Percentiles rank a stretch among this genome's conserved stretches.
Evolutionary conservation across 2,329 filamentous ascomycete species (phyloP).

Genomic region (Colletotrichum endophyticum): DNA sequence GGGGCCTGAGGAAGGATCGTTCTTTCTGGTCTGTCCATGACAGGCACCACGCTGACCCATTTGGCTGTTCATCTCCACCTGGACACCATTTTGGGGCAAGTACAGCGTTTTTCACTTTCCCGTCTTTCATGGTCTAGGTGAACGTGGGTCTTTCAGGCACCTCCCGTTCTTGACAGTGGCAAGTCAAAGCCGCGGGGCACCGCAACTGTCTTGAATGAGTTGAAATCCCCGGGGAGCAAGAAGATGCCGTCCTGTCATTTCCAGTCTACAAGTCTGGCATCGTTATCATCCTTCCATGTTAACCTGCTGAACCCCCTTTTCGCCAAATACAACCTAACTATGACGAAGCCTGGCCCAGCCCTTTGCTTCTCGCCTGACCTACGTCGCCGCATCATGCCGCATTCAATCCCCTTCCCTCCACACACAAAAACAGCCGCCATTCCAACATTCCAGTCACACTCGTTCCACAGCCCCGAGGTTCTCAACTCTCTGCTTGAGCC

Average conservation of each 20-base stretch:
- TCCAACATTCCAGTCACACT: neutral
- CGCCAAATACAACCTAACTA: neutral
- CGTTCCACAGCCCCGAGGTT: neutral
- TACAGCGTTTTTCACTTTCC: neutral
- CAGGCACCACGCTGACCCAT: neutral
- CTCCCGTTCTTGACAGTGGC: neutral
- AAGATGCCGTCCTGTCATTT: neutral
- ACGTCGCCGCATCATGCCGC: neutral
- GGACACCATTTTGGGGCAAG: neutral
- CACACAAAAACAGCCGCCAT: neutral
- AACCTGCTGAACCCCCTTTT: neutral
- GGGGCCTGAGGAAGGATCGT: too few relatives aligned
- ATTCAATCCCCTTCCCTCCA: neutral
- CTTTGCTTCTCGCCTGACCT: neutral
- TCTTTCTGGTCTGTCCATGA: too few relatives aligned
- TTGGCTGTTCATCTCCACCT: neutral
- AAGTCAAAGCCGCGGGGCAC: neutral
- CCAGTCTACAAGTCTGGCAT: neutral
- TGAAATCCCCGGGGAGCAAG: neutral
- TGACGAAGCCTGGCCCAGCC: neutral
- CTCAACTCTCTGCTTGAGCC: neutral
- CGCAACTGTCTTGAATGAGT: neutral
- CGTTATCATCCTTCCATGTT: neutral
- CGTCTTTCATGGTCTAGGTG: neutral
- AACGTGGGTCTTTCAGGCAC: neutral